Evolutionary conservation across 257 asterid genomes (phyloP), one percentile per base, ranked within the genome.

Genomic region (Salvia hispanica): DNA sequence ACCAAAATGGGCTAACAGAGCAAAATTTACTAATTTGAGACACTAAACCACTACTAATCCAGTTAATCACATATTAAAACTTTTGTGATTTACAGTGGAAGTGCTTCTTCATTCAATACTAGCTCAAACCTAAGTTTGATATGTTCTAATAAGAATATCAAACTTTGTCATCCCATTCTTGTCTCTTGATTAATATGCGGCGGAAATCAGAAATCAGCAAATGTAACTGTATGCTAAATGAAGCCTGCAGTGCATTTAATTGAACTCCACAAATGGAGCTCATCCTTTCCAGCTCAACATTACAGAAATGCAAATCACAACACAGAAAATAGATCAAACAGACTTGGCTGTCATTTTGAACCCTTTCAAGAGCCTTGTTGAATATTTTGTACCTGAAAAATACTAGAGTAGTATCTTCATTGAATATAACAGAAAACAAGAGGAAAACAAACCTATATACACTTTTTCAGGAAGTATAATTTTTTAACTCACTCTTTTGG

Each of bases 291-390:
- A 25, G 39, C 57, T 64, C 47, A 42, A 64, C 46, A 64, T 47
- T 21, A 48, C 45, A 65, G 21, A 58, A 44, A 57, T 36, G 71
- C 37, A 16, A 63, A 71, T 54, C 51, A 45, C 0, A 62, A 62
- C 7, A 67, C 36, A 64, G 31, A 71, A 61, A 69, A 55, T 57
- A 34, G 16, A 54, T 64, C 3, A 5, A 51, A 78, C 92, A 48
- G 77, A 87, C 98, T 74, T 86, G 95, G 77, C 94, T 37, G 64
- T 93, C 97, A 77, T 80, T 74, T 77, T 93, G 95, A 80, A 93
- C 78, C 85, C 97, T 88, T 56, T 86, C 80, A 52, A 93, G 80
- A 75, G 97, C 94, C 84, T 88, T 90, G 70, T 79, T 82, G 77
- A 86, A 93, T 63, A 93, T 84, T 74, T 86, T 86, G 82, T 93